A percentile compares a stretch with the other conserved stretches of the same genome.
Evolutionary conservation across 129 eudicot species (phyloP).

Genomic region (sunflower (Helianthus annuus)): HanXRQr2.0-SUNRISE NC_035435.2:84254884-84255383

Average conservation of each 20-base stretch:
- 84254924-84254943: not conserved
- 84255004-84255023: slow-evolving; percentile 97
- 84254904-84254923: slow-evolving; percentile 10
- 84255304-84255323: slow-evolving; percentile 87
- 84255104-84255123: slow-evolving; percentile 24
- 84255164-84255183: no score
- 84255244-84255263: slow-evolving; percentile 18
- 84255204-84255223: no score
- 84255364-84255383: slow-evolving; percentile 36
- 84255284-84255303: slow-evolving; percentile 79
- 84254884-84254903: no score
- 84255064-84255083: not conserved
- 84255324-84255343: slow-evolving; percentile 54
- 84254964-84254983: slow-evolving; percentile 79
- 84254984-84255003: slow-evolving; percentile 73
- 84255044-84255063: slow-evolving; percentile 60
- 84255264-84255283: not conserved
- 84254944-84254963: slow-evolving; percentile 59
- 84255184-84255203: no score
- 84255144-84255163: slow-evolving; percentile 8
- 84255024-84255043: slow-evolving; percentile 96
- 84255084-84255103: not conserved
- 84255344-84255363: slow-evolving; percentile 32
- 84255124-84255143: not conserved
- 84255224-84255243: no score